Conservation (phyloP, 495 filamentous ascomycete genomes). For the Penicillium odoratum region DNA sequence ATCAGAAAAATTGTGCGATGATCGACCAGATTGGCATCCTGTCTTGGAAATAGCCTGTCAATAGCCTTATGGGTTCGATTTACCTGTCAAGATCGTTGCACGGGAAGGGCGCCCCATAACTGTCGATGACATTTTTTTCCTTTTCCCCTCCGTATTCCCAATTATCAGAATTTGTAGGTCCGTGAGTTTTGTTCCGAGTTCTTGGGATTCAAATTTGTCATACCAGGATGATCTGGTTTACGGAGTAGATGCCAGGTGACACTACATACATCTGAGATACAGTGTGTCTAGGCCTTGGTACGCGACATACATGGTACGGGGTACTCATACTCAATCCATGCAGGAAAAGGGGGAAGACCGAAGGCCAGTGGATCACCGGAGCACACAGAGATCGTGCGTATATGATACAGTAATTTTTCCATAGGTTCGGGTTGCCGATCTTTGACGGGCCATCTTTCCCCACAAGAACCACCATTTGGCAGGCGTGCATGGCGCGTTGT, state of each 20-base stretch:
- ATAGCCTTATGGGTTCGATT: neutral
- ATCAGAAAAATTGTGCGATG: neutral
- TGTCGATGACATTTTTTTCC: too few relatives aligned
- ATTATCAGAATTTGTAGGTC: slow-evolving; percentile 12
- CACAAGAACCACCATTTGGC: slow-evolving; percentile 4
- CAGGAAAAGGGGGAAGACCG: neutral
- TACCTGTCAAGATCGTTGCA: slow-evolving; percentile 9
- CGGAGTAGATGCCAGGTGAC: too few relatives aligned
- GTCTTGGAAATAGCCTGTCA: neutral
- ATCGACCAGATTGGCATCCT: neutral
- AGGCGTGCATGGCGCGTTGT: slow-evolving; percentile 9
- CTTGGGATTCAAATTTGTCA: neutral
- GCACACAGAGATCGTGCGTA: neutral
- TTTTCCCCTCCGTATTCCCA: neutral
- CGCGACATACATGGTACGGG: neutral
- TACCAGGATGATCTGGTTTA: neutral
- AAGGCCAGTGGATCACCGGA: neutral
- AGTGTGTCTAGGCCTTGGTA: neutral
- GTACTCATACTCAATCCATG: neutral
- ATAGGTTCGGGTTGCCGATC: slow-evolving; percentile 1
- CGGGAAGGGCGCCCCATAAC: neutral
- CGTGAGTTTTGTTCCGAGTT: slow-evolving; percentile 11
- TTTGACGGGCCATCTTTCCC: slow-evolving; percentile 4
- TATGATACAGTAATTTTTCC: neutral
- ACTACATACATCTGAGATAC: too few relatives aligned